phyloP scores from a whole-genome alignment of 2,329 filamentous ascomycete genomes.

The Scolecobasidium constrictum region DNA sequence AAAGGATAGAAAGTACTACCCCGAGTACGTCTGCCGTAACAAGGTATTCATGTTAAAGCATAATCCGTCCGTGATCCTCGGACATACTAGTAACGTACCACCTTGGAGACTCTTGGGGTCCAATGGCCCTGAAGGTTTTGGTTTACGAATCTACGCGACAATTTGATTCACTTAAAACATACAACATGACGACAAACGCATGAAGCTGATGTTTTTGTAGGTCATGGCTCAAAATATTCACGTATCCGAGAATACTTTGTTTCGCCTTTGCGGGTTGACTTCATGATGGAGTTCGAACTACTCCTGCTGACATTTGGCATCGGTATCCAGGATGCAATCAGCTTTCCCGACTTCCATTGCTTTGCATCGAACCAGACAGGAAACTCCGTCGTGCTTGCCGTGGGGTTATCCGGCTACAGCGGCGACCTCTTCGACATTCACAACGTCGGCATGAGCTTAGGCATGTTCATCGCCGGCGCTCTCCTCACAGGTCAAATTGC shows the following conservation, averaged over 20 bases:
- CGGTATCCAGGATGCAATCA: constrained; percentile 43
- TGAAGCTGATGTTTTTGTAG: too few relatives aligned
- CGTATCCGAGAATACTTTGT: neutral
- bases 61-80: too few relatives aligned
- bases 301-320: constrained; percentile 26
- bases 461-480: constrained; percentile 43
- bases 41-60: too few relatives aligned
- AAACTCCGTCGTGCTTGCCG: constrained; percentile 51
- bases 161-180: too few relatives aligned
- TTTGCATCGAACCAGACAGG: constrained; percentile 57
- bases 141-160: too few relatives aligned
- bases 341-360: constrained; percentile 50
- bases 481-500: constrained; percentile 47
- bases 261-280: neutral
- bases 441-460: constrained; percentile 45
- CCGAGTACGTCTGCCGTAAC: too few relatives aligned
- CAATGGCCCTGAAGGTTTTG: too few relatives aligned
- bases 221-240: too few relatives aligned
- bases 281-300: constrained; percentile 22
- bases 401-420: constrained; percentile 38
- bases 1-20: too few relatives aligned
- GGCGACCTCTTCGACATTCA: constrained; percentile 39
- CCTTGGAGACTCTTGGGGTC: too few relatives aligned
- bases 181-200: too few relatives aligned
- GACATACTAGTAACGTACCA: too few relatives aligned